Conservation (phyloP, 1,139 yeast species). For the Suhomyces panamericanus region DNA sequence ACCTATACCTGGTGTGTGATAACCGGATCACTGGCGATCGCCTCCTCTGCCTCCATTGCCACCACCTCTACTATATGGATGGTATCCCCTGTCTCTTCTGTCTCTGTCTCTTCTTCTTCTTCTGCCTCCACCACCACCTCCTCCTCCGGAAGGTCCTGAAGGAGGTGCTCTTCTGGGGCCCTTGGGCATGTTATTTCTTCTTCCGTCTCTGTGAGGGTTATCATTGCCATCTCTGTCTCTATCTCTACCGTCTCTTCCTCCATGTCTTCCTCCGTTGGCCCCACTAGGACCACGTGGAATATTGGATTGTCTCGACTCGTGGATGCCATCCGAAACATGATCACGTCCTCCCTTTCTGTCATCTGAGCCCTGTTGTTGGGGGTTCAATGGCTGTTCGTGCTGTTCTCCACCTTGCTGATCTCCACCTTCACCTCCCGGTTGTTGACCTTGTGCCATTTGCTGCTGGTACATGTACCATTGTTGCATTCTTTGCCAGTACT, state of each 20-base stretch:
- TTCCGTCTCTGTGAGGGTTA: constrained; percentile 24
- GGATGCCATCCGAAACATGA: constrained; percentile 16
- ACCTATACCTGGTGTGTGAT: neutral
- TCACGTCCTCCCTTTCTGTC: constrained; percentile 21
- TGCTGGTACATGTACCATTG: constrained; percentile 69
- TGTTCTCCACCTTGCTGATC: constrained; percentile 27
- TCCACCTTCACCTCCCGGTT: constrained; percentile 35
- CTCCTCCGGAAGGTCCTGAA: constrained; percentile 36
- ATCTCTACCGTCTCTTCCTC: constrained; percentile 4
- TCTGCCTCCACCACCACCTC: constrained; percentile 27
- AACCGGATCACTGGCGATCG: constrained; percentile 4
- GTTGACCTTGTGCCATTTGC: constrained; percentile 33
- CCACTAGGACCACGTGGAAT: constrained; percentile 7
- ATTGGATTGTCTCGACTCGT: constrained; percentile 6
- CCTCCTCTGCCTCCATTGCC: constrained; percentile 15
- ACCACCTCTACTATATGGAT: constrained; percentile 34
- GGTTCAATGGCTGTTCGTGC: constrained; percentile 54
- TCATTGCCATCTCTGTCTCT: constrained; percentile 18
- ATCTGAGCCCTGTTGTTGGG: constrained; percentile 48
- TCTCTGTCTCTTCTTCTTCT: constrained; percentile 20
- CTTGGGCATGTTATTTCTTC: constrained; percentile 41
- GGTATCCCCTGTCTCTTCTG: constrained; percentile 24
- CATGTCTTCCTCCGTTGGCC: constrained; percentile 18
- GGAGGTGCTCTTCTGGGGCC: constrained; percentile 48
- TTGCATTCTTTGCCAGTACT: constrained; percentile 85